Evolutionary conservation across 2,329 filamentous ascomycete genomes (phyloP), one percentile per base, ranked within the genome.

Genomic region (Nigrograna mackinnonii): DNA sequence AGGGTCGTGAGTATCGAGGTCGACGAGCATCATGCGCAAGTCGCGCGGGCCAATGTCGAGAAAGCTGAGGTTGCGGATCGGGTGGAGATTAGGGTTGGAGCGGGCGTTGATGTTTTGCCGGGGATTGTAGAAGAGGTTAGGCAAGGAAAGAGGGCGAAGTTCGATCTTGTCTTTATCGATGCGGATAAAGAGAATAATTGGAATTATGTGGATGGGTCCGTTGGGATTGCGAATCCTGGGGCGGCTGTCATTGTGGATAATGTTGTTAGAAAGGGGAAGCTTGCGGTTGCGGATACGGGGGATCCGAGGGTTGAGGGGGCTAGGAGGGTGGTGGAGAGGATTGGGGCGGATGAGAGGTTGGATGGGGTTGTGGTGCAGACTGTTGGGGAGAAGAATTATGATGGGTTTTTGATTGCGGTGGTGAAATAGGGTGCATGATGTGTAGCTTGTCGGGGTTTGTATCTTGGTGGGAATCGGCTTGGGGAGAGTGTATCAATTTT

Each of bases 161-260:
- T 78, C 44, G 76, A 76, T 41, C 67, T 81, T 46, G 70, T 75
- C 1, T 80, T 80, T 44, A 75, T 81, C 24, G 77, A 81, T 54
- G 78, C 78, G 5, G 74, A 76, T 35, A 78, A 76, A 61, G 62
- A 65, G 32, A 74, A 76, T 47, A 76, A 78, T 41, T 74, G 68
- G 64, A 66, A 68, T 20, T 78, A 79, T 46, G 77, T 79, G 32
- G 66, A 79, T 40, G 61, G 61, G 50, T 72, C 72, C 2, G 56
- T 75, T 16, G 66, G 64, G 22, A 61, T 79, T 55, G 67, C 63
- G 0, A 63, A 68, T n/a, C 49, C 54, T 1, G 67, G 70, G 0
- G 72, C 72, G 0, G 66, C 59, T 6, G 65, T 81, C 20, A 72
- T 74, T 31, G 69, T 80, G 2, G 77, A 81, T 55, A 79, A 80